phyloP scores from a whole-genome alignment of 371 early-diverging fungal genomes.

The Mortierella sp. region DNA sequence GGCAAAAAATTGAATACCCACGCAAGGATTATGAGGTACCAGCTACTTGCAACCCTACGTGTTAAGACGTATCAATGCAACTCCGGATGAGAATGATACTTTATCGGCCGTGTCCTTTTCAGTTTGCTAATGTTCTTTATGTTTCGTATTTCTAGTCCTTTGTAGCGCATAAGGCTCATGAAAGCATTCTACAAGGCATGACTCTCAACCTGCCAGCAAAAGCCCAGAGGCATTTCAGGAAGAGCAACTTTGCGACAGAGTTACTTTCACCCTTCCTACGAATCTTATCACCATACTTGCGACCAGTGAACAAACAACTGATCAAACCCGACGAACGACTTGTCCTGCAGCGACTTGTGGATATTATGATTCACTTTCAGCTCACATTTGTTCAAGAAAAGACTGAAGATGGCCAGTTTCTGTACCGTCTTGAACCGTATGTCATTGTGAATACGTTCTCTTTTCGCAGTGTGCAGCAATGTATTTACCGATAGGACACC shows the following conservation, averaged over 20 bases:
- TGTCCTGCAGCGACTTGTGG: conserved; percentile 73
- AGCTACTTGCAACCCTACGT: no score
- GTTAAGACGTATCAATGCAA: no score
- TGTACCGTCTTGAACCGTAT: conserved; percentile 86
- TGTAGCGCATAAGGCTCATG: conserved; percentile 67
- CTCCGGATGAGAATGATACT: no score
- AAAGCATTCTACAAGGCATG: conserved; percentile 69
- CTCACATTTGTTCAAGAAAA: conserved; percentile 80
- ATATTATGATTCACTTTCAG: conserved; percentile 82
- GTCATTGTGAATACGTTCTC: conserved; percentile 33
- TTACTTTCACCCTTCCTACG: conserved; percentile 76
- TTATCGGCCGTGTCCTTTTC: background rate
- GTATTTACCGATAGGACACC: background rate
- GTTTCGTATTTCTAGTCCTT: conserved; percentile 50
- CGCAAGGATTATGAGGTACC: conserved; percentile 79
- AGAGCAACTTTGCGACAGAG: conserved; percentile 64
- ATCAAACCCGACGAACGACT: conserved; percentile 78
- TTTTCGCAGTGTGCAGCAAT: background rate
- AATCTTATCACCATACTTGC: conserved; percentile 83
- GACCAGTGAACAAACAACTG: conserved; percentile 76
- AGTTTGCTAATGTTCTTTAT: background rate
- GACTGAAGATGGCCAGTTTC: conserved; percentile 74
- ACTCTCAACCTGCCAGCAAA: conserved; percentile 64
- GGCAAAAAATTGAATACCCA: conserved; percentile 85
- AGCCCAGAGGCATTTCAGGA: conserved; percentile 64